Conservation (phyloP, 805 yeast species). For the Starmerella bombicola region DNA sequence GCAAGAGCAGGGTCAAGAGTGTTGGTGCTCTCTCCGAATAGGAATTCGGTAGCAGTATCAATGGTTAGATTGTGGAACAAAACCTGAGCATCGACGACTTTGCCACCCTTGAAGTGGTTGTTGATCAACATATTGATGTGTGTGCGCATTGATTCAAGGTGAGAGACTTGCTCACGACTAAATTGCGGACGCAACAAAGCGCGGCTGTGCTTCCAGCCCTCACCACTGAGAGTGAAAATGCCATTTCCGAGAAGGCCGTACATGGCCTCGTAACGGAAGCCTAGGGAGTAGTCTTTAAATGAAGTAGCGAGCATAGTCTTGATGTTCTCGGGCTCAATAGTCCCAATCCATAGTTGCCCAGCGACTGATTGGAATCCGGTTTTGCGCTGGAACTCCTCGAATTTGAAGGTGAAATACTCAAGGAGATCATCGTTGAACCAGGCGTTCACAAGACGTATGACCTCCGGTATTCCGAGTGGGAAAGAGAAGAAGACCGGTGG, state of each 20-base stretch:
- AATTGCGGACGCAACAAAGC: conserved; percentile 27
- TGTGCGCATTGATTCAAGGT: conserved; percentile 19
- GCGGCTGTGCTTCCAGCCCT: conserved; percentile 27
- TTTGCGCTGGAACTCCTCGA: conserved; percentile 1
- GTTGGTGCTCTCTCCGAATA: conserved; percentile 24
- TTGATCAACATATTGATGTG: conserved; percentile 21
- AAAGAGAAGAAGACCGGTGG: conserved; percentile 3
- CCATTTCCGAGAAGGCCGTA: conserved; percentile 24
- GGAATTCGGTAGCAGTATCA: conserved; percentile 26
- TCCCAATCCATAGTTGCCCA: conserved; percentile 19
- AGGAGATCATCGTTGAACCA: conserved; percentile 7
- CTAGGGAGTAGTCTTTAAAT: conserved; percentile 25
- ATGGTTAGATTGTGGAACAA: conserved; percentile 21
- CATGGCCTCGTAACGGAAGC: conserved; percentile 22
- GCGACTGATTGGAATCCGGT: conserved; percentile 12
- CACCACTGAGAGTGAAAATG: conserved; percentile 25
- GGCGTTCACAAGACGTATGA: conserved; percentile 1
- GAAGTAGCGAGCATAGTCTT: conserved; percentile 24
- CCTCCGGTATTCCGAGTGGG: conserved; percentile 15
- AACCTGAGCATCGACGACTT: conserved; percentile 21
- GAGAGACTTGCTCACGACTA: conserved; percentile 23
- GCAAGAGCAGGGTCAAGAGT: conserved; percentile 18
- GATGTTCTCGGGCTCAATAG: conserved; percentile 25
- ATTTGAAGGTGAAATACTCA: conserved; percentile 9
- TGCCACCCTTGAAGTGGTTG: conserved; percentile 14